Base-by-base conservation (phyloP, 2,329 filamentous ascomycete genomes). In the Epichloe baconii region DNA sequence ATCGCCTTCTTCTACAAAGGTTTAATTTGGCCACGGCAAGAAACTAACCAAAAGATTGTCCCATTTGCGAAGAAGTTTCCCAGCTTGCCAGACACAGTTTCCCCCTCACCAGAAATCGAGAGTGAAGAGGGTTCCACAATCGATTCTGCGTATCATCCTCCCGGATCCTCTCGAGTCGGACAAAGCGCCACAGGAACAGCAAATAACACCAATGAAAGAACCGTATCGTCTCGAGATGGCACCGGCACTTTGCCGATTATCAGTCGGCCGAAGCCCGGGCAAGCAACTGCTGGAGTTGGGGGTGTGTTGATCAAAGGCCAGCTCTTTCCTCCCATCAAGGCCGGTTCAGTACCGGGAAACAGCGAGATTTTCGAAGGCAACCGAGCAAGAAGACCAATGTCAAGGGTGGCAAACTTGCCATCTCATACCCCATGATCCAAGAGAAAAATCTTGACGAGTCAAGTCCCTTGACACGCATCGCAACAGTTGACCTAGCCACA, bases 401-500 rank as follows among this genome's bases (percentile, higher is more conserved):
- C 19, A 61, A 66, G 26, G 61, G 60, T 5, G 68, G 66, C 7
- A 76, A 71, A 52, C 55, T 74, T 17, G 58, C 60, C 4, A 80
- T 80, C 36, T 79, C 76, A 11, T 66, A 68, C 12, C 77, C 77
- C 0, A 68, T 79, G 37, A 56, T 76, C 12, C 52, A 49, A 36
- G 60, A 67, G 17, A 54, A 56, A 46, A 62, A 10, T 10, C 21
- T 49, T 7, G 23, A 59, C 21, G 66, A 64, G 23, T 57, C 62
- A 19, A 74, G 69, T 49, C 68, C 74, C 0, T 58, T 73, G 40
- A 65, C 64, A 48, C 74, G 68, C 55, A 73, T 76, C 17, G 59
- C 69, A 5, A 78, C 74, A 0, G 64, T 78, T 34, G 76, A 76
- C 49, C 64, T 80, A 36, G 66, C 68, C 10, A 72, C 72, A 1